Conservation (phyloP, 805 yeast genomes). For the Candida sphagnicola region DNA sequence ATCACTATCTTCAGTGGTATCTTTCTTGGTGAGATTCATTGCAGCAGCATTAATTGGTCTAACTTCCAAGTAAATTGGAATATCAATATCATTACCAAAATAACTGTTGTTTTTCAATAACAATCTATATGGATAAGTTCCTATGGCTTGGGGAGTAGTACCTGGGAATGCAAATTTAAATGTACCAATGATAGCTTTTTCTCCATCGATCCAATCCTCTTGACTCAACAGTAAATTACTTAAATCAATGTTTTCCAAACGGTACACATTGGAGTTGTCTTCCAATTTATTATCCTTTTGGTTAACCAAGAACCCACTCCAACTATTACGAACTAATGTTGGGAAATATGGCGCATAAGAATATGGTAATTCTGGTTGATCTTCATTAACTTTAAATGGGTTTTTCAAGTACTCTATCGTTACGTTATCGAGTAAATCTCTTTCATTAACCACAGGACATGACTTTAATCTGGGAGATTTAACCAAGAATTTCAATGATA, state of each 20-base stretch:
- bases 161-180: slow-evolving; percentile 69
- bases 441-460: slow-evolving; percentile 42
- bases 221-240: slow-evolving; percentile 52
- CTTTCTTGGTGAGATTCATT: slow-evolving; percentile 14
- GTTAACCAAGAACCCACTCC: slow-evolving; percentile 65
- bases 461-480: slow-evolving; percentile 69
- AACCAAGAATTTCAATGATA: slow-evolving; percentile 70
- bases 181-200: slow-evolving; percentile 51
- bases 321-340: slow-evolving; percentile 38
- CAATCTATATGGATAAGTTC: slow-evolving; percentile 65
- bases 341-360: slow-evolving; percentile 80
- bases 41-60: slow-evolving; percentile 24
- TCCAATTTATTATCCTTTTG: slow-evolving; percentile 80
- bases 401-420: slow-evolving; percentile 64
- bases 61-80: slow-evolving; percentile 69
- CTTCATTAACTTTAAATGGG: slow-evolving; percentile 61
- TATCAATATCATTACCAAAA: slow-evolving; percentile 76
- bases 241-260: slow-evolving; percentile 48
- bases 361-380: slow-evolving; percentile 68
- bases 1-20: slow-evolving; percentile 34
- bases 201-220: slow-evolving; percentile 47
- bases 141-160: slow-evolving; percentile 74
- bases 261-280: slow-evolving; percentile 54
- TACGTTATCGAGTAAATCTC: slow-evolving; percentile 50
- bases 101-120: slow-evolving; percentile 69